Percentiles rank a stretch among this genome's conserved stretches.
phyloP scores from a whole-genome alignment of 768 basidiomycete species.

The Grammothele lineata region DNA sequence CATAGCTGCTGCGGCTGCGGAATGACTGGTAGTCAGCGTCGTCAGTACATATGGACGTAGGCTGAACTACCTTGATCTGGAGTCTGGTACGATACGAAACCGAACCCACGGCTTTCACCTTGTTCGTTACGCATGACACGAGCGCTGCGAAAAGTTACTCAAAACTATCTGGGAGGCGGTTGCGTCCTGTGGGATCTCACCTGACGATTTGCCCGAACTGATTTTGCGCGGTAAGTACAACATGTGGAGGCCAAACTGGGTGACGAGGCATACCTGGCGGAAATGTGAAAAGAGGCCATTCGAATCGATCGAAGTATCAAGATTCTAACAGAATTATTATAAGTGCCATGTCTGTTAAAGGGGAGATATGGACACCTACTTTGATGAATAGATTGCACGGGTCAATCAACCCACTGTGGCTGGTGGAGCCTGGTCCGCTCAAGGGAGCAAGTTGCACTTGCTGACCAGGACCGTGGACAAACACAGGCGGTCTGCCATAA shows the following conservation, averaged over 20 bases:
- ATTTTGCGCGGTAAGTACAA: constrained; percentile 16
- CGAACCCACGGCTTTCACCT: constrained; percentile 82
- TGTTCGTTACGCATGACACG: constrained; percentile 88
- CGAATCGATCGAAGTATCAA: constrained; percentile 82
- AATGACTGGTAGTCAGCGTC: constrained; percentile 1
- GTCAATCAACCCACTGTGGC: constrained; percentile 85
- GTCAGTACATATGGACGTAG: not conserved
- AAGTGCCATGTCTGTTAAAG: not conserved
- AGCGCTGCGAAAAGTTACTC: constrained; percentile 46
- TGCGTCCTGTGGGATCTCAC: too few species aligned
- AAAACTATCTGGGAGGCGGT: not conserved
- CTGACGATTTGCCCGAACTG: constrained; percentile 90
- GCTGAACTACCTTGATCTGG: constrained; percentile 69
- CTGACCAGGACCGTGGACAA: constrained; percentile 86
- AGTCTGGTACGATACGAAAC: constrained; percentile 84
- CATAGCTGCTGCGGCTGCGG: constrained; percentile 65
- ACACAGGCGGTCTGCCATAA: constrained; percentile 37
- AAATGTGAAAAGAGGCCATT: constrained; percentile 83
- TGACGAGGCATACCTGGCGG: constrained; percentile 50
- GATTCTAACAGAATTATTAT: constrained; percentile 49
- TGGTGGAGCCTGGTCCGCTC: constrained; percentile 69
- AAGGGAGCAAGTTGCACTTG: constrained; percentile 82
- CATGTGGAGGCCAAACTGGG: constrained; percentile 1
- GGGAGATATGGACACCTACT: constrained; percentile 36
- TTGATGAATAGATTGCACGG: constrained; percentile 91